Percentiles rank a stretch among this genome's conserved stretches.
These are phyloP conservation scores for Actinomortierella wolfii DNA, from an alignment of 371 early-diverging fungal species.

Conservation along the genomic window DNA sequence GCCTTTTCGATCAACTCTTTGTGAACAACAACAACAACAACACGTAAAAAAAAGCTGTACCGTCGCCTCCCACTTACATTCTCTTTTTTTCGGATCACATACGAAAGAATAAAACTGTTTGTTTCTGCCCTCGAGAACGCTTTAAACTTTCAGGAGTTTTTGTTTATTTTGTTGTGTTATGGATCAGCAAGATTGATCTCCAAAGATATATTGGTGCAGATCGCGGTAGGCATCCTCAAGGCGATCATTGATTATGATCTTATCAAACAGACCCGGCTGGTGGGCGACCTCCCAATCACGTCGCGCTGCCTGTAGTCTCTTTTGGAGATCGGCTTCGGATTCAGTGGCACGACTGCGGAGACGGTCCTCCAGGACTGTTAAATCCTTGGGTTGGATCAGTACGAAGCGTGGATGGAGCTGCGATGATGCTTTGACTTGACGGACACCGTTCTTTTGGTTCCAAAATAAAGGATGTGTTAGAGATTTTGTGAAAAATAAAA, in stretches of 20 bases:
- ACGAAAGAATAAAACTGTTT: no score
- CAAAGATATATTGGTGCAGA: constrained; percentile 72
- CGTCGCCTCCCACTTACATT: no score
- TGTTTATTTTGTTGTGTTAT: no score
- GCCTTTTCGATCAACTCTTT: no score
- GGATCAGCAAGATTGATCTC: constrained; percentile 1
- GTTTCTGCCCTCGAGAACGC: no score
- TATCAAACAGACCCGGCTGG: constrained; percentile 71
- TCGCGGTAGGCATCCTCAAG: constrained; percentile 75
- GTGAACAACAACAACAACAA: no score
- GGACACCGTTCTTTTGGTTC: constrained; percentile 66
- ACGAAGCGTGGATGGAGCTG: constrained; percentile 72
- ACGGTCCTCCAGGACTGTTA: constrained; percentile 76
- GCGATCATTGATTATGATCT: constrained; percentile 82
- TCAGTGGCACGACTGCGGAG: constrained; percentile 88
- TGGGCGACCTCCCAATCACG: constrained; percentile 79
- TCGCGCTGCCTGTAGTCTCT: constrained; percentile 74
- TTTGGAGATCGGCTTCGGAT: constrained; percentile 73
- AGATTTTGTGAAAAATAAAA: not conserved
- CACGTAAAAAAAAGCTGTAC: no score
- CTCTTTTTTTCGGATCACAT: no score
- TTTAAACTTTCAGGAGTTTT: no score
- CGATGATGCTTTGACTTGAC: constrained; percentile 63
- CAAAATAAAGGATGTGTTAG: not conserved
- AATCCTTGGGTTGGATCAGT: constrained; percentile 83